These are phyloP conservation scores for Verticillium dahliae DNA, from an alignment of 2,329 filamentous ascomycete species.

Conservation along the genomic window DNA sequence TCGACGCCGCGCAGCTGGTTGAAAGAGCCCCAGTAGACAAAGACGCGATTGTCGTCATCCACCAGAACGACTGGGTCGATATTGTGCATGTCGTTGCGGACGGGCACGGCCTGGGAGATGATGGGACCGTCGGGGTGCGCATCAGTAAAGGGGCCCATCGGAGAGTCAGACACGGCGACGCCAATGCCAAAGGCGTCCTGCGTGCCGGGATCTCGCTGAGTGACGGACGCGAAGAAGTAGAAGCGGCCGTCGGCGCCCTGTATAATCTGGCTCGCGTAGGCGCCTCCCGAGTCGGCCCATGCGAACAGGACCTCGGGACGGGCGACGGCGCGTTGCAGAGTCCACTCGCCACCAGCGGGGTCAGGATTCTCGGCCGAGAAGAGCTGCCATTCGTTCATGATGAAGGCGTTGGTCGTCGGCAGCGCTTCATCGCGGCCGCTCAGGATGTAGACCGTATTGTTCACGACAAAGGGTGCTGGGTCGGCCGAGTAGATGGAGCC, in stretches of 20 bases:
- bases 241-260: slow-evolving; percentile 24
- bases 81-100: slow-evolving; percentile 28
- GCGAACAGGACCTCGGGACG: slow-evolving; percentile 23
- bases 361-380: slow-evolving; percentile 20
- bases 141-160: slow-evolving; percentile 26
- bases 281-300: slow-evolving; percentile 25
- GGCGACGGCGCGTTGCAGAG: slow-evolving; percentile 21
- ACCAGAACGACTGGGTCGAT: slow-evolving; percentile 31
- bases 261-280: slow-evolving; percentile 28
- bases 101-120: slow-evolving; percentile 24
- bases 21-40: slow-evolving; percentile 31
- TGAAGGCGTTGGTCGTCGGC: slow-evolving; percentile 17
- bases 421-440: slow-evolving; percentile 25
- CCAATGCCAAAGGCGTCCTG: slow-evolving; percentile 29
- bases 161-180: slow-evolving; percentile 25
- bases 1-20: slow-evolving; percentile 24
- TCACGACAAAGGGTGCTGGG: slow-evolving; percentile 28
- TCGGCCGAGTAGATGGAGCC: slow-evolving; percentile 30
- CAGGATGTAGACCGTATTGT: slow-evolving; percentile 28
- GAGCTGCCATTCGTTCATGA: slow-evolving; percentile 29
- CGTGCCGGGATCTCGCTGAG: slow-evolving; percentile 16
- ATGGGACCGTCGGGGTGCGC: slow-evolving; percentile 26
- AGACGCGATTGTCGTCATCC: slow-evolving; percentile 26
- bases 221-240: slow-evolving; percentile 29
- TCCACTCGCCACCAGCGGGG: slow-evolving; percentile 24